Conservation (phyloP, 495 filamentous ascomycete genomes). For the Trypethelium eluteriae region DNA sequence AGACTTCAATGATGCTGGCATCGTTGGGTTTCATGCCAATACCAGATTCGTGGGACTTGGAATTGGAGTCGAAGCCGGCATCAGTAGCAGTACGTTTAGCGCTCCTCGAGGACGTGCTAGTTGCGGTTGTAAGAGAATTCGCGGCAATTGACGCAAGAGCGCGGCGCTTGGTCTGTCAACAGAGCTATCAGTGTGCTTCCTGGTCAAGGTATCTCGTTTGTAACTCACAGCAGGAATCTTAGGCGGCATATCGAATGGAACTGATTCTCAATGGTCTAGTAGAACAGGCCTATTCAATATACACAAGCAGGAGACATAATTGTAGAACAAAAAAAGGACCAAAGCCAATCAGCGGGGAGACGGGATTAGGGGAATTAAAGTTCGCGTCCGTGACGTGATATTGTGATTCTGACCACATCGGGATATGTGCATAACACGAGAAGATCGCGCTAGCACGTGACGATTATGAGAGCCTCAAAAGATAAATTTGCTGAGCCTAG, state of each 20-base stretch:
- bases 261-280: too few species aligned
- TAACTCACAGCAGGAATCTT: not conserved
- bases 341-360: not conserved
- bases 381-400: not conserved
- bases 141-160: not conserved
- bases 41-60: not conserved
- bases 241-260: not conserved
- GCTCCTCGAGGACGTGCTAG: not conserved
- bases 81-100: not conserved
- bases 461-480: not conserved
- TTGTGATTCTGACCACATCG: not conserved
- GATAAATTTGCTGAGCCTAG: too few species aligned
- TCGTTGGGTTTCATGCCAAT: not conserved
- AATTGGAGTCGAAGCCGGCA: not conserved
- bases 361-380: not conserved
- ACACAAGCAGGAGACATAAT: too few species aligned
- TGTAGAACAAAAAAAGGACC: too few species aligned
- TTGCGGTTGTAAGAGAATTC: not conserved
- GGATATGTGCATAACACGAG: not conserved
- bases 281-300: too few species aligned
- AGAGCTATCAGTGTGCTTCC: not conserved
- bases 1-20: not conserved
- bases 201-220: not conserved
- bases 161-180: not conserved
- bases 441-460: conserved; percentile 1